Conservation (phyloP, 257 asterid genomes). For the Mitragyna speciosa region DNA sequence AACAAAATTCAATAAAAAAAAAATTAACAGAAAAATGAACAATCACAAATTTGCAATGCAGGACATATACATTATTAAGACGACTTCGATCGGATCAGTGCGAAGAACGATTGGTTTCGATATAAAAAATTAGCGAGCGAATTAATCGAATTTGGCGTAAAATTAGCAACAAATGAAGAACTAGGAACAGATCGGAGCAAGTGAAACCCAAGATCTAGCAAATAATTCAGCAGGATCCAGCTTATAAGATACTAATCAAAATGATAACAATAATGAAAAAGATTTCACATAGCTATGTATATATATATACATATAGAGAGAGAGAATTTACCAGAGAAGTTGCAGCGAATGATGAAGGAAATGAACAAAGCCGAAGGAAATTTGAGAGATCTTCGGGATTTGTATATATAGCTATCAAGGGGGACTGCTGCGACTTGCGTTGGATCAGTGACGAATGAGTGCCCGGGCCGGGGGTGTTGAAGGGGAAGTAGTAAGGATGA, state of each 20-base stretch:
- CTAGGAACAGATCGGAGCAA: constrained; percentile 7
- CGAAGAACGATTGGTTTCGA: neutral
- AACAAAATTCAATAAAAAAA: neutral
- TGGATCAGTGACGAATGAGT: too few relatives aligned
- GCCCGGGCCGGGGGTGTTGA: too few relatives aligned
- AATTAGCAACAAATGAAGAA: too few relatives aligned
- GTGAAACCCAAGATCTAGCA: constrained; percentile 21
- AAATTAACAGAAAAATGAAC: neutral
- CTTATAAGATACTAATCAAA: neutral
- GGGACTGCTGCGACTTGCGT: neutral
- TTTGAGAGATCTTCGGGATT: constrained; percentile 7
- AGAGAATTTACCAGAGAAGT: constrained; percentile 3
- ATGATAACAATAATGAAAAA: neutral
- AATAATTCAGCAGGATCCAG: constrained; percentile 13
- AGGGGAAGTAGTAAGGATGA: too few relatives aligned
- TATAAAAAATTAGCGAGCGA: neutral
- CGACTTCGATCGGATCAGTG: neutral
- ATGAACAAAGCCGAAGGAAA: neutral
- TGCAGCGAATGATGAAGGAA: neutral
- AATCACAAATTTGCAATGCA: neutral
- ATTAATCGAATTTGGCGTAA: too few relatives aligned
- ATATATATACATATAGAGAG: neutral
- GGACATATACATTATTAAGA: neutral
- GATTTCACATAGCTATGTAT: neutral
- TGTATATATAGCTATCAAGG: neutral